Conservation (phyloP, 2,329 filamentous ascomycete species). For the Colletotrichum acutatum region DNA sequence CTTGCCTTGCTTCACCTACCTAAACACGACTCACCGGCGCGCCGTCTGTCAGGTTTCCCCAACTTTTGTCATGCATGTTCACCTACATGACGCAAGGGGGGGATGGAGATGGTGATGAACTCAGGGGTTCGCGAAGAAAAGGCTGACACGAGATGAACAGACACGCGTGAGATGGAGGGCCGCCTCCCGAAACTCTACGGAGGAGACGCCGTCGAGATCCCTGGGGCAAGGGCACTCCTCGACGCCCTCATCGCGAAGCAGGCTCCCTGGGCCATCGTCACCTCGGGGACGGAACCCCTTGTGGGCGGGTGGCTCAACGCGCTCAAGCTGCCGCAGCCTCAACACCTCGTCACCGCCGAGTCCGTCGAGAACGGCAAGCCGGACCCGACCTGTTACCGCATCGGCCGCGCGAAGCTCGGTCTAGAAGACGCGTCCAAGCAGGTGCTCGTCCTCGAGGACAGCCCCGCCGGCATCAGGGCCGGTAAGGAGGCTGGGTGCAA, state of each 20-base stretch:
- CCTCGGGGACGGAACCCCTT: constrained; percentile 75
- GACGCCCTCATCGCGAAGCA: constrained; percentile 69
- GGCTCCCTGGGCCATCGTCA: constrained; percentile 88
- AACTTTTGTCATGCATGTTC: neutral
- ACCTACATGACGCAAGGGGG: neutral
- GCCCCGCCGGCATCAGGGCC: constrained; percentile 83
- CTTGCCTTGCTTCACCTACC: constrained; percentile 27
- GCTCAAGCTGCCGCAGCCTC: constrained; percentile 72
- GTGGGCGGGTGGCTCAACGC: constrained; percentile 78
- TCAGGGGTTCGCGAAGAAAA: neutral
- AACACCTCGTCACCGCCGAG: constrained; percentile 78
- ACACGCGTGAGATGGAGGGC: constrained; percentile 82
- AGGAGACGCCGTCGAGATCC: constrained; percentile 83
- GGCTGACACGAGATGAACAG: constrained; percentile 54
- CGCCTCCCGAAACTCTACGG: constrained; percentile 82
- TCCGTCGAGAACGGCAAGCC: constrained; percentile 82
- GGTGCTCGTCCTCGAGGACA: constrained; percentile 87
- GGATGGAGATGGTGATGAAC: too few species aligned
- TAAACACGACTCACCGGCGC: neutral
- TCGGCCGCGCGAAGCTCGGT: constrained; percentile 72
- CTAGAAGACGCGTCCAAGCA: constrained; percentile 58
- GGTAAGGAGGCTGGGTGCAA: constrained; percentile 89
- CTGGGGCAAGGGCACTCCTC: constrained; percentile 80
- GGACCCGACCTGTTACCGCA: constrained; percentile 77
- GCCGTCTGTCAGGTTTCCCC: neutral